Evolutionary conservation across 1,284 basidiomycete genomes (phyloP).

Genomic region (Trichosporon ovoides): DNA sequence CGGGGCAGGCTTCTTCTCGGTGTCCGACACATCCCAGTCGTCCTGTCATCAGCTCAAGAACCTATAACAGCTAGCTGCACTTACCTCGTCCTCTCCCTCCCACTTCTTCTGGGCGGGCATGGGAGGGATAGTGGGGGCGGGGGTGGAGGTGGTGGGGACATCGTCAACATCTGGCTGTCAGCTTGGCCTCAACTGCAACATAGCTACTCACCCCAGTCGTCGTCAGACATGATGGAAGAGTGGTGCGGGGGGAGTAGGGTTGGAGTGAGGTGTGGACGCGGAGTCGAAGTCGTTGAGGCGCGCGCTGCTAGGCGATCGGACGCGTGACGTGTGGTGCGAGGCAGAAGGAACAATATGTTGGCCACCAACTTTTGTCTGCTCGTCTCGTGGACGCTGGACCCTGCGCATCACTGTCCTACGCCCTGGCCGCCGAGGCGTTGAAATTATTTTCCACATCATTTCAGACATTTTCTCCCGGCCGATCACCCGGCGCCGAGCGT

Average conservation of each 20-base stretch:
- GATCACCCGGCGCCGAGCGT: no score
- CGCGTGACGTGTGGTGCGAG: not conserved
- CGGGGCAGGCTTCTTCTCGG: constrained; percentile 55
- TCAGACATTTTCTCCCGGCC: constrained; percentile 15
- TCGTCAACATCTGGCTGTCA: constrained; percentile 51
- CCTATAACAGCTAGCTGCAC: constrained; percentile 29
- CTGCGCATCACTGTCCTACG: not conserved
- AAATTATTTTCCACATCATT: constrained; percentile 13
- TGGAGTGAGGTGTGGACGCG: not conserved
- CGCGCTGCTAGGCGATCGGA: not conserved
- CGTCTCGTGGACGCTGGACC: constrained; percentile 3
- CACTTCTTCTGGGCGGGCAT: constrained; percentile 57
- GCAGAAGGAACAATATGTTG: not conserved
- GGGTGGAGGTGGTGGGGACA: constrained; percentile 48
- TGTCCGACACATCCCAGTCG: constrained; percentile 89
- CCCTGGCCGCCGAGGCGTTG: not conserved
- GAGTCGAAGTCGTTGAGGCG: not conserved
- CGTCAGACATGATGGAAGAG: constrained; percentile 36
- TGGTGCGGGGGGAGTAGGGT: not conserved
- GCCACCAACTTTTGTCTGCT: constrained; percentile 16
- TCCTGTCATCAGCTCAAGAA: constrained; percentile 54
- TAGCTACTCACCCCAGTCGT: constrained; percentile 37
- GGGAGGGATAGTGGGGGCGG: constrained; percentile 44
- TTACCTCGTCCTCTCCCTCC: constrained; percentile 73
- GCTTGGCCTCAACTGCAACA: not conserved